phyloP scores from a whole-genome alignment of 495 filamentous ascomycete species.

The Clohesyomyces aquaticus region DNA sequence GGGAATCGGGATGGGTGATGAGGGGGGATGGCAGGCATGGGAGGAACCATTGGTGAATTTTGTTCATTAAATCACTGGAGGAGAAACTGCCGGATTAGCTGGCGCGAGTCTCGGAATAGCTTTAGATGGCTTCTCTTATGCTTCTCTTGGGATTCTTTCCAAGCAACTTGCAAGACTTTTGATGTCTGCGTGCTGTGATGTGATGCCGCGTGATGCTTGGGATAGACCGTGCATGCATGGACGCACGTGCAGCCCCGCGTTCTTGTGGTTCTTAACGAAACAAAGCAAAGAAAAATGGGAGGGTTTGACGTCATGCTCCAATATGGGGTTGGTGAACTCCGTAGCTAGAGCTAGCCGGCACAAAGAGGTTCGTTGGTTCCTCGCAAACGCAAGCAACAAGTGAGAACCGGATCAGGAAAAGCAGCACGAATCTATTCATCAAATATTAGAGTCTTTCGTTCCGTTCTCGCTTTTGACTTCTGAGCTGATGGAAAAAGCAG shows the following conservation, averaged over 20 bases:
- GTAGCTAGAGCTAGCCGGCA: too few species aligned
- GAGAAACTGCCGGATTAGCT: slow-evolving; percentile 27
- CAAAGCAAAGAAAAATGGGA: neutral
- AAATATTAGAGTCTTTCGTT: too few species aligned
- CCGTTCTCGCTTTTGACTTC: too few species aligned
- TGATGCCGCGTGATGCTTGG: neutral
- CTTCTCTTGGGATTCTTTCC: neutral
- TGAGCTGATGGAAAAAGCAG: too few species aligned
- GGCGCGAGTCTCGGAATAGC: slow-evolving; percentile 19
- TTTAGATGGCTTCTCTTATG: slow-evolving; percentile 14
- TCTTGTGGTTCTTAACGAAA: neutral
- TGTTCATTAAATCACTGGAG: neutral
- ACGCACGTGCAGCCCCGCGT: too few species aligned
- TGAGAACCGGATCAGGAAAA: too few species aligned
- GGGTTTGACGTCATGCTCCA: neutral
- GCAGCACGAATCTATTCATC: too few species aligned
- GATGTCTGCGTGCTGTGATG: neutral
- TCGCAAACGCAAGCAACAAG: too few species aligned
- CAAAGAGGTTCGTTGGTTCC: too few species aligned
- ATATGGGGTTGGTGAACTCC: too few species aligned
- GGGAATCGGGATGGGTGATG: neutral
- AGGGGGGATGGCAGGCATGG: neutral
- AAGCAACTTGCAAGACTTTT: too few species aligned
- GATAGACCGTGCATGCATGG: too few species aligned
- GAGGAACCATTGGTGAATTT: slow-evolving; percentile 7